Evolutionary conservation across 140 eudicot species (phyloP), one percentile per base, ranked within the genome.

Genomic region (Oenanthe javanica): DNA sequence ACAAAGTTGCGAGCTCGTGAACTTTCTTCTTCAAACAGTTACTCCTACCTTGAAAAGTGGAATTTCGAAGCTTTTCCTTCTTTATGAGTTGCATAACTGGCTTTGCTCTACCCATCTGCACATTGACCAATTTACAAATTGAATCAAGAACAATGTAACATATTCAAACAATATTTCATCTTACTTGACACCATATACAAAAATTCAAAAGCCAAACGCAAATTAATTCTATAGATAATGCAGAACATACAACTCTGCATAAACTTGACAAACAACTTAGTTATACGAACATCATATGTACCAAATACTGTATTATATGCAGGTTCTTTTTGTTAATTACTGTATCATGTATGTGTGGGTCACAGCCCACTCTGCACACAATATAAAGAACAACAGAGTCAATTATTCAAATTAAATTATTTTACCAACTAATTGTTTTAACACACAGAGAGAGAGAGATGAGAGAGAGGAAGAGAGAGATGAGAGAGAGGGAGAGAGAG

Each of bases 51-150:
- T 84, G 79, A 77, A 75, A 82, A 8, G 88, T 82, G 9, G 48
- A 3, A 42, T 61, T 47, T n/a, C 88, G 77, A 57, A 80, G 16
- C 57, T 77, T 87, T 31, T 87, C 87, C 51, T 78, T 84, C 21
- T 40, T 72, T 57, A 87, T 84, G 18, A 84, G 79, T n/a, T 82
- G 86, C 87, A 87, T 79, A 75, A 55, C 72, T 73, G 77, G 4
- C 42, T 82, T 87, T 42, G 86, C 84, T 6, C 87, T 71, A 38
- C 90, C 87, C 90, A 84, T 86, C 79, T 84, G 71, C 78, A 72
- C 57, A 75, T n/a, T 9, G 14, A 59, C 2, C 57, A 51, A 51
- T 51, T 4, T 61, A 61, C 31, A 15, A 61, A 0, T n/a, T 61
- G 2, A 2, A 61, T 61, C 6, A 9, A 61, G 3, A 51, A 13